These are phyloP conservation scores for Chloranthus sessilifolius DNA, from an alignment of 164 flowering plant species.

Conservation along the genomic window DNA sequence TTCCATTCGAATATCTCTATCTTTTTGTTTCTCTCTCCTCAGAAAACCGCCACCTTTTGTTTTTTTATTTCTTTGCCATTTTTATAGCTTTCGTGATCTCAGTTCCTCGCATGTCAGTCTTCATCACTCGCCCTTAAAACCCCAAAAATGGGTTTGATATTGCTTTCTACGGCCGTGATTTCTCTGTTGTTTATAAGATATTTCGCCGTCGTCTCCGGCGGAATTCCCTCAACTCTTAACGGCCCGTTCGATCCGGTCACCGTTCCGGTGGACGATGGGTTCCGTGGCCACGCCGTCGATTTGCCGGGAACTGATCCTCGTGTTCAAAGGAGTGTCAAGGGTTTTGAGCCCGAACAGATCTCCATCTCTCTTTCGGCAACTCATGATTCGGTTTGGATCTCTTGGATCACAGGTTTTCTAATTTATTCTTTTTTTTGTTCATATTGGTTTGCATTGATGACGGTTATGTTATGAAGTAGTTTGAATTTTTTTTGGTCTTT, in stretches of 20 bases:
- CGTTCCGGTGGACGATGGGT: constrained; percentile 42
- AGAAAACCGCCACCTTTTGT: too few species aligned
- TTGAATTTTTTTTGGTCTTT: background rate
- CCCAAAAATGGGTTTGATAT: background rate
- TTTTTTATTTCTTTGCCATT: too few species aligned
- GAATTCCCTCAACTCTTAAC: constrained; percentile 62
- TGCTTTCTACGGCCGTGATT: background rate
- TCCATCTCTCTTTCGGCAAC: constrained; percentile 60
- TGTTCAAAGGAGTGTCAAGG: constrained; percentile 39
- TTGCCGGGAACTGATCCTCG: constrained; percentile 68
- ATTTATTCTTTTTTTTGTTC: background rate
- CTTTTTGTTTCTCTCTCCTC: too few species aligned
- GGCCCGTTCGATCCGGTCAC: constrained; percentile 79
- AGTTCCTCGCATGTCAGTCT: background rate
- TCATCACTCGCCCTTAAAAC: background rate
- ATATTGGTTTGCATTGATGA: too few species aligned
- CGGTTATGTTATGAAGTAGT: too few species aligned
- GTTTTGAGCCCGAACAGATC: constrained; percentile 79
- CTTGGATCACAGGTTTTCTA: constrained; percentile 83
- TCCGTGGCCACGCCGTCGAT: constrained; percentile 63
- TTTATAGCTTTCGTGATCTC: too few species aligned
- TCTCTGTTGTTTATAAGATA: too few species aligned
- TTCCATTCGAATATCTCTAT: too few species aligned
- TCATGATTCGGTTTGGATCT: constrained; percentile 78
- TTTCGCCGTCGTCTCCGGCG: constrained; percentile 1